phyloP scores from a whole-genome alignment of 2,329 filamentous ascomycete species.

The Fusarium goolgardi region DNA sequence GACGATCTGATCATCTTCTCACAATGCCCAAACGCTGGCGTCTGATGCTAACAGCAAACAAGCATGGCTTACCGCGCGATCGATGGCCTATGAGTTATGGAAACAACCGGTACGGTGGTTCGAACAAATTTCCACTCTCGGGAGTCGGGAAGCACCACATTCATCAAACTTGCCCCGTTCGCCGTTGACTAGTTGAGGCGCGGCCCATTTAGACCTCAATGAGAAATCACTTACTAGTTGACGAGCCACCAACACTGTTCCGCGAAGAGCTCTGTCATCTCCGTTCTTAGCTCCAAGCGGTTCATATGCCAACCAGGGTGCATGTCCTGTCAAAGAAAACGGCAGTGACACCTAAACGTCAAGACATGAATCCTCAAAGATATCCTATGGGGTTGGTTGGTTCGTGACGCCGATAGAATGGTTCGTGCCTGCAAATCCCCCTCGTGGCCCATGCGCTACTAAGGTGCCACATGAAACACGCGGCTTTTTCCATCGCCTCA shows the following conservation, averaged over 20 bases:
- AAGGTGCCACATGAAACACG: conserved; percentile 44
- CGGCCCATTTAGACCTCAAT: conserved; percentile 35
- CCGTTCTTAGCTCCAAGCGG: conserved; percentile 8
- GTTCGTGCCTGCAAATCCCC: conserved; percentile 41
- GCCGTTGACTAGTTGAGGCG: conserved; percentile 35
- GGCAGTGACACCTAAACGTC: not conserved
- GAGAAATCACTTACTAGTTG: conserved; percentile 14
- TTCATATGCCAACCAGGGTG: not conserved
- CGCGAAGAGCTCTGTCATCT: conserved; percentile 2
- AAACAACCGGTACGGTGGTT: conserved; percentile 11
- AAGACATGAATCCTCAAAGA: conserved; percentile 2
- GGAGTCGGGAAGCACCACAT: conserved; percentile 18
- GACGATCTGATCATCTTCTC: conserved; percentile 22
- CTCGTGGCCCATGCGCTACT: conserved; percentile 32
- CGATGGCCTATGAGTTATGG: conserved; percentile 19
- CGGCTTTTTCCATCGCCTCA: conserved; percentile 30
- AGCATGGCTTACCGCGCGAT: conserved; percentile 17
- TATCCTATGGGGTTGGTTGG: conserved; percentile 24
- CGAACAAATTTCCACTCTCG: conserved; percentile 15
- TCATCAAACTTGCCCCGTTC: conserved; percentile 34
- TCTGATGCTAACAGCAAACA: conserved; percentile 29
- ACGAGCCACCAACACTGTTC: conserved; percentile 9
- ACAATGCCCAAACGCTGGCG: conserved; percentile 19
- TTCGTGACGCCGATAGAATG: conserved; percentile 40
- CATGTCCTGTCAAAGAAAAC: conserved; percentile 11